A percentile compares a stretch with the other conserved stretches of the same genome.
Conservation (phyloP, 2,329 filamentous ascomycete species). For the Hymenoscyphus infarciens region DNA sequence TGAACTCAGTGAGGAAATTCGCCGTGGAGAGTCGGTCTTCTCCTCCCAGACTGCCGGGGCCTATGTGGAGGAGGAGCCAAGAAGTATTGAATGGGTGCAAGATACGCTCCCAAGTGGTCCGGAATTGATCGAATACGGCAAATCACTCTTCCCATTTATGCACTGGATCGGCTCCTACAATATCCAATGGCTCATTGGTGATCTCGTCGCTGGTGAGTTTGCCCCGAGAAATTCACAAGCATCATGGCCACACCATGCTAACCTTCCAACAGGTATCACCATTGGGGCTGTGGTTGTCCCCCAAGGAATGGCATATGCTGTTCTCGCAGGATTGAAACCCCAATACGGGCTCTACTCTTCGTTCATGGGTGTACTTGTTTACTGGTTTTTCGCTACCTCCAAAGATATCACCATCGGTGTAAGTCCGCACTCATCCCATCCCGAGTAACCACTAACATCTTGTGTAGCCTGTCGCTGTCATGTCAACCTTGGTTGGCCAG, state of each 20-base stretch:
- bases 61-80: slow-evolving; percentile 81
- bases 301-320: slow-evolving; percentile 93
- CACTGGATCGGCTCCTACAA: slow-evolving; percentile 93
- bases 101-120: slow-evolving; percentile 57
- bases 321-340: slow-evolving; percentile 72
- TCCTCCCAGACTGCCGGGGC: slow-evolving; percentile 69
- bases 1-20: slow-evolving; percentile 53
- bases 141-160: slow-evolving; percentile 79
- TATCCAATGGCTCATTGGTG: slow-evolving; percentile 79
- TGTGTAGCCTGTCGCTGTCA: slow-evolving; percentile 79
- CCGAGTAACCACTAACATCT: slow-evolving; percentile 14
- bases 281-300: slow-evolving; percentile 81
- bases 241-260: not conserved
- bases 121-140: slow-evolving; percentile 58
- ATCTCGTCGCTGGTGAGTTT: slow-evolving; percentile 75
- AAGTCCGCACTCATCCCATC: slow-evolving; percentile 39
- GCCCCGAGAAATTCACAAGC: too few relatives aligned
- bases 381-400: slow-evolving; percentile 97
- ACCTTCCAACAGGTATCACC: slow-evolving; percentile 52
- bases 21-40: slow-evolving; percentile 76
- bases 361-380: slow-evolving; percentile 90
- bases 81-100: slow-evolving; percentile 66
- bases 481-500: slow-evolving; percentile 85
- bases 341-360: slow-evolving; percentile 91
- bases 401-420: slow-evolving; percentile 98